Base-by-base conservation (phyloP, 2,329 filamentous ascomycete genomes). In the Zopfia rhizophila region DNA sequence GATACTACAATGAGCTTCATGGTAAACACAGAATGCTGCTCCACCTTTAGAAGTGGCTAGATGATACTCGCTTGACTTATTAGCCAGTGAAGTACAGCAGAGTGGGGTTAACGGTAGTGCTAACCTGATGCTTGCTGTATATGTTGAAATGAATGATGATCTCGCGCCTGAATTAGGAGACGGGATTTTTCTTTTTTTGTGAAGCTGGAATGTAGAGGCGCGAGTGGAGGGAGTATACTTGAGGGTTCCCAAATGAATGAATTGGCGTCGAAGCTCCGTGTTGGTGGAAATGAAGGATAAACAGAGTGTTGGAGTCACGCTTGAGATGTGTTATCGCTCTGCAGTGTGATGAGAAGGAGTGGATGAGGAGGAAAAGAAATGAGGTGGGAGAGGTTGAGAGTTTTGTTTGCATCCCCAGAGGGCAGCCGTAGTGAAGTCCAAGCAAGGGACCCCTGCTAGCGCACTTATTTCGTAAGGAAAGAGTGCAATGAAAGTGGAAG, bases 1-100 rank as follows among this genome's bases (percentile, higher is more conserved):
- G 69, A 60, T 50, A 73, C 51, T 47, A 69, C 58, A 32, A 64
- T 53, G 42, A 68, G 53, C 65, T 68, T 75, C 70, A 72, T 75
- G 31, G 35, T 60, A 48, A 37, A 25, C 48, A 51, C 48, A 31
- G 17, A 39, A 30, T 24, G 27, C 23, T 38, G 18, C 32, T 41
- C 33, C 21, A 27, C 7, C n/a, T 27, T 17, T n/a, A n/a, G n/a
- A 10, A 10, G n/a, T n/a, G 24, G 24, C n/a, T 27, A 10, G 24
- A 27, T 10, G 24, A 10, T n/a, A 10, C n/a, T 27, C 10, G 10
- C 10, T 10, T 27, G n/a, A 27, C 24, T 10, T 28, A 19, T 51
- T 35, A 49, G 47, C 31, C 46, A 38, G 42, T 48, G 40, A 32
- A 16, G 23, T 22, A 14, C n/a, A 27, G 24, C 24, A 10, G n/a